Evolutionary conservation across 495 filamentous ascomycete genomes (phyloP).

Genomic region (Penicillium soppii): DNA sequence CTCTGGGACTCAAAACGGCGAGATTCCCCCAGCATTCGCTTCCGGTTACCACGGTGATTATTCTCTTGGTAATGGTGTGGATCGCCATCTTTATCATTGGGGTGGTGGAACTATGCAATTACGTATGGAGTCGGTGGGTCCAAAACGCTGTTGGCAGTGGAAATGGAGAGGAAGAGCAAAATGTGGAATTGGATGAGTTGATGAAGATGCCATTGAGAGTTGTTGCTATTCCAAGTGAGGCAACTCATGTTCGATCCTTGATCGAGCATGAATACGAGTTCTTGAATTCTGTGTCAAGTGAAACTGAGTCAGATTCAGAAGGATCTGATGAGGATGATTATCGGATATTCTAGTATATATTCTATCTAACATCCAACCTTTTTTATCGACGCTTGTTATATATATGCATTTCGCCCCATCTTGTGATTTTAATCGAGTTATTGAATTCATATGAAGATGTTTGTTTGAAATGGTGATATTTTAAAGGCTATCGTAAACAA

Average conservation of each 20-base stretch:
- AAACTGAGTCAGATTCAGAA: constrained; percentile 11
- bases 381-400: too few species aligned
- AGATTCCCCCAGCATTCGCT: constrained; percentile 9
- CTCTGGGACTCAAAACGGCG: constrained; percentile 9
- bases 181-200: constrained; percentile 1
- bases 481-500: constrained; percentile 20
- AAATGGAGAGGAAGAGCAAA: not conserved
- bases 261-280: not conserved
- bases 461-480: not conserved
- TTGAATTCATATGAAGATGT: too few species aligned
- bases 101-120: constrained; percentile 23
- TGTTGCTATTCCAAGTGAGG: not conserved
- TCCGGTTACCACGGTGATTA: constrained; percentile 18
- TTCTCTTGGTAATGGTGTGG: constrained; percentile 27
- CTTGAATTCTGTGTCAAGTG: not conserved
- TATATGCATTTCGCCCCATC: too few species aligned
- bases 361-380: too few species aligned
- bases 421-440: too few species aligned
- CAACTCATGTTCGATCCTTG: not conserved
- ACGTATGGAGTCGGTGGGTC: constrained; percentile 15
- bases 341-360: constrained; percentile 6
- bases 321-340: constrained; percentile 17
- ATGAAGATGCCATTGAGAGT: constrained; percentile 7
- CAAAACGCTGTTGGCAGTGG: not conserved
- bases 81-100: constrained; percentile 26